A percentile compares a stretch with the other conserved stretches of the same genome.
These are phyloP conservation scores for Thermochaetoides thermophila DNA, from an alignment of 495 filamentous ascomycete species.

Conservation along the genomic window DNA sequence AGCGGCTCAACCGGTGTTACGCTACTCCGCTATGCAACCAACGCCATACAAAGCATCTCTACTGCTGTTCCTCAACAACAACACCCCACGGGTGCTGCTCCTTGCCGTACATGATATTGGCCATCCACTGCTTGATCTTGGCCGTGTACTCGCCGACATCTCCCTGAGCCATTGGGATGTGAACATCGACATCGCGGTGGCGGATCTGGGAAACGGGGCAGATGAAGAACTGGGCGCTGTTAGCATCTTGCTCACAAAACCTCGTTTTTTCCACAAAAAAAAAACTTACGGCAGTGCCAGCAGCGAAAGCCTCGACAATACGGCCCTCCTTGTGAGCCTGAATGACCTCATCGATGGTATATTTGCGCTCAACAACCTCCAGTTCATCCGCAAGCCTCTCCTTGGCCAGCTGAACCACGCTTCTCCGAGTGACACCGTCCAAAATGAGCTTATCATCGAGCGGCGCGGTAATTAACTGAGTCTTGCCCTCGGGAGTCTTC, in stretches of 20 bases:
- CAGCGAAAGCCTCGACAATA: conserved; percentile 70
- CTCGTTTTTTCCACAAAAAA: too few species aligned
- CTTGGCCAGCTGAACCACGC: conserved; percentile 57
- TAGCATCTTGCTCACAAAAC: conserved; percentile 1
- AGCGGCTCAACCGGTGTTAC: background rate
- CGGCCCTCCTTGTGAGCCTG: conserved; percentile 61
- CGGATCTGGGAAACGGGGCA: conserved; percentile 58
- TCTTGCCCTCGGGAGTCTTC: conserved; percentile 48
- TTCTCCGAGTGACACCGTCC: conserved; percentile 67
- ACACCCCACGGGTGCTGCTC: conserved; percentile 68
- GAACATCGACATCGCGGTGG: conserved; percentile 53
- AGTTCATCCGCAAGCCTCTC: conserved; percentile 44
- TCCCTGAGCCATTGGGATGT: conserved; percentile 45
- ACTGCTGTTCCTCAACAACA: conserved; percentile 45
- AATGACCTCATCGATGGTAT: conserved; percentile 65
- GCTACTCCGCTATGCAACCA: conserved; percentile 3
- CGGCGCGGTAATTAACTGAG: conserved; percentile 70
- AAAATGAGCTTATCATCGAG: conserved; percentile 71
- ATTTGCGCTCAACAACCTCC: conserved; percentile 64
- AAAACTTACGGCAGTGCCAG: conserved; percentile 64
- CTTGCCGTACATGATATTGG: conserved; percentile 75
- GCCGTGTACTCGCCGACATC: conserved; percentile 48
- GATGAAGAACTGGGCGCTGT: conserved; percentile 54
- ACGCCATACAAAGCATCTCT: too few species aligned
- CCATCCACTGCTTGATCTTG: conserved; percentile 62